phyloP scores from a whole-genome alignment of 2,329 filamentous ascomycete genomes.

The Aspergillus amoenus region DNA sequence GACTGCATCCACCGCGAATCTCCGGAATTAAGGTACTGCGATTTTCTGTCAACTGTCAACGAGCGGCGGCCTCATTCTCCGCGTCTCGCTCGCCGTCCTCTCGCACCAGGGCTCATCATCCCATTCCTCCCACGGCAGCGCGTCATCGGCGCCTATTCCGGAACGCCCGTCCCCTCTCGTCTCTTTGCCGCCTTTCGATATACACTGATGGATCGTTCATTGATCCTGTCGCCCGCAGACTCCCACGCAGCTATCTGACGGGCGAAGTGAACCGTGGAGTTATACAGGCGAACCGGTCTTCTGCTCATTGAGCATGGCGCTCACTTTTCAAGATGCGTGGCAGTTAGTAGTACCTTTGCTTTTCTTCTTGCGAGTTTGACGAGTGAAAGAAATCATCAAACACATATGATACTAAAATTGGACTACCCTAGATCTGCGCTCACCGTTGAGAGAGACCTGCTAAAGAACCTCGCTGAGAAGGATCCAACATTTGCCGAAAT shows the following conservation, averaged over 20 bases:
- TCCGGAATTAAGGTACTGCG: neutral
- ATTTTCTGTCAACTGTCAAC: constrained; percentile 23
- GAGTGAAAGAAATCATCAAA: constrained; percentile 13
- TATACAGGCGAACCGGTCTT: constrained; percentile 30
- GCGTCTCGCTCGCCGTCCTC: constrained; percentile 12
- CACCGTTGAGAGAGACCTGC: constrained; percentile 51
- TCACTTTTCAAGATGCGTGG: constrained; percentile 51
- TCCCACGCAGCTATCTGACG: constrained; percentile 59
- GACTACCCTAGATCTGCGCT: constrained; percentile 33
- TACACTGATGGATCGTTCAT: constrained; percentile 56
- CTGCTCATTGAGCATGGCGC: constrained; percentile 41
- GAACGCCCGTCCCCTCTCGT: constrained; percentile 15
- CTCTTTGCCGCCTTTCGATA: constrained; percentile 15
- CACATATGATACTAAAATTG: constrained; percentile 21
- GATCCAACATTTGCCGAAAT: constrained; percentile 52
- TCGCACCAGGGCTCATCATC: constrained; percentile 8
- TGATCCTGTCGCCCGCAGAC: constrained; percentile 47
- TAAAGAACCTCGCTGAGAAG: constrained; percentile 49
- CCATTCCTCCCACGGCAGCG: neutral
- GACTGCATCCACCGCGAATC: neutral
- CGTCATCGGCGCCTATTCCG: constrained; percentile 11
- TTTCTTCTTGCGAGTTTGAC: constrained; percentile 11
- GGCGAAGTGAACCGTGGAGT: constrained; percentile 53
- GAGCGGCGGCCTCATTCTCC: constrained; percentile 22
- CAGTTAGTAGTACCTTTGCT: constrained; percentile 43